Evolutionary conservation across 768 basidiomycete species (phyloP), one percentile per base, ranked within the genome.

Genomic region (Hygrocybe coccinea): DNA sequence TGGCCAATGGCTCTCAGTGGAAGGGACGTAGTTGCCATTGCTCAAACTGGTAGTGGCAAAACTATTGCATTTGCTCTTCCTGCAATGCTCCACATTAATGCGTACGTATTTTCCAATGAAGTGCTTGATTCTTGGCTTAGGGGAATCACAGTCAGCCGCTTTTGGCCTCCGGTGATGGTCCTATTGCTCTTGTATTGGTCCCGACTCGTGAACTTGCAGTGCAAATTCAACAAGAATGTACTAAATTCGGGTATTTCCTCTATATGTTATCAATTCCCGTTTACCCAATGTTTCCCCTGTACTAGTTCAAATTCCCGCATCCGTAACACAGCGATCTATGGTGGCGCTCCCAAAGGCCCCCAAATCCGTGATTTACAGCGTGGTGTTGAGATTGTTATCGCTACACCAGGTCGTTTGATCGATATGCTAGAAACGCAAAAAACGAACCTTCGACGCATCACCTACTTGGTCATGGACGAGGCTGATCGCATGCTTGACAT

Each of bases 401-500:
- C 97, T n/a, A 99, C 97, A n/a, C 97, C 97, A 8, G 97, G 97
- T 65, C 93, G 97, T 61, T 78, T 99, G 61, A 99, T 99, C 63
- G 97, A 99, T 69, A 98, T 99, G 97, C 82, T 99, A 24, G 97
- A 99, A 76, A 84, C 83, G 1, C 86, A 89, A 67, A 97, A 97
- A 76, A 98, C 95, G 19, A 98, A 98, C 72, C 82, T 99, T 52
- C 90, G 90, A 55, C 87, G 97, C 39, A 80, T 99, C 55, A 99
- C 97, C 19, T 99, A 98, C 72, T 81, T 99, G 38, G 97, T 99
- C 67, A 91, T 99, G 86, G 97, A 99, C 67, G 97, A 99, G 73
- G 97, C 97, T 44, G 97, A 99, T 77, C 91, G 97, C 67, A 99
- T 99, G 97, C 82, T 99, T 60, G 97, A 99, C 78, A 99, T 99